Percentiles rank a stretch among this genome's conserved stretches.
phyloP scores from a whole-genome alignment of 2,329 filamentous ascomycete species.

The Thielaviopsis musarum region DNA sequence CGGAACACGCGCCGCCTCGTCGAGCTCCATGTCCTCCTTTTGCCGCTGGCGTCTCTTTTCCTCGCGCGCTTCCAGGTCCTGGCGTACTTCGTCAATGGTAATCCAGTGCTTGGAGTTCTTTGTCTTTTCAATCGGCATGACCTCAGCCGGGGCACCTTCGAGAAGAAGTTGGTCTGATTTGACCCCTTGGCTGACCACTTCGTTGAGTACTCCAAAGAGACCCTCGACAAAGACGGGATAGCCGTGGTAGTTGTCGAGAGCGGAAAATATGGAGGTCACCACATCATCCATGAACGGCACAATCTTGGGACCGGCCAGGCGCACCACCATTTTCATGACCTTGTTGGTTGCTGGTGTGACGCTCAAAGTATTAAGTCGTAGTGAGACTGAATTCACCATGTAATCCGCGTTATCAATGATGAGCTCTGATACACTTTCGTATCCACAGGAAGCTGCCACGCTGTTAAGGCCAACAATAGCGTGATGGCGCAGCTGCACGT shows the following conservation, averaged over 20 bases:
- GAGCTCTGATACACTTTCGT: constrained; percentile 55
- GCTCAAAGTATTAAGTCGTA: constrained; percentile 82
- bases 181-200: constrained; percentile 68
- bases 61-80: constrained; percentile 44
- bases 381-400: constrained; percentile 78
- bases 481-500: constrained; percentile 54
- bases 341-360: constrained; percentile 82
- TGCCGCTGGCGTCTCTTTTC: constrained; percentile 20
- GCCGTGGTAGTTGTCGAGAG: constrained; percentile 88
- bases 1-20: constrained; percentile 16
- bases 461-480: constrained; percentile 71
- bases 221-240: constrained; percentile 75
- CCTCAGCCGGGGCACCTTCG: constrained; percentile 19
- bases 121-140: constrained; percentile 25
- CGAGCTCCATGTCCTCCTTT: constrained; percentile 22
- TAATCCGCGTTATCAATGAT: constrained; percentile 91
- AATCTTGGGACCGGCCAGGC: constrained; percentile 62
- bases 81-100: constrained; percentile 29
- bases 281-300: constrained; percentile 86
- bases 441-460: constrained; percentile 60
- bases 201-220: constrained; percentile 66
- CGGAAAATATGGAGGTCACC: constrained; percentile 77
- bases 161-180: constrained; percentile 36
- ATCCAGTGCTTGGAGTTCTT: constrained; percentile 20
- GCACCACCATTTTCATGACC: constrained; percentile 88